Evolutionary conservation across 495 filamentous ascomycete species (phyloP), one percentile per base, ranked within the genome.

Genomic region (Hypoxylon subgilvum): DNA sequence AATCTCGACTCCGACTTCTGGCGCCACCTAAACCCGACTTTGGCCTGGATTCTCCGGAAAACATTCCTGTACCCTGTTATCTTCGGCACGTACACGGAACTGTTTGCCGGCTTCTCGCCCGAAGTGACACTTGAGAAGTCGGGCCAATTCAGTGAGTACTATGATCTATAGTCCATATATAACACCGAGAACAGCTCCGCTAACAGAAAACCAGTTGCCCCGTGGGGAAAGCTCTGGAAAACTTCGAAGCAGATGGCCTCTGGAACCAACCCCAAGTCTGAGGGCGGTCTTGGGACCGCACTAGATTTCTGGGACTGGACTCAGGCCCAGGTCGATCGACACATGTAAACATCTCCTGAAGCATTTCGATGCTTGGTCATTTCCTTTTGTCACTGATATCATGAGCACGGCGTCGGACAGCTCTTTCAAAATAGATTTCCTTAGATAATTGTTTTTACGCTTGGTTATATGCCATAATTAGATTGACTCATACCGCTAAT

Each of bases 21-120:
- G 45, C 58, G 58, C 9, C 23, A 18, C 0, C 46, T 47, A 25
- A 39, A 49, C 4, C 27, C 43, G 1, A 1, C 59, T n/a, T 19
- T 35, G 25, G 19, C 14, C 4, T 57, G 35, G 23, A 6, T 57
- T 9, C 46, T 62, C 1, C 46, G 40, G 9, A 66, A 32, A 44
- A 10, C n/a, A 7, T 4, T 65, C 9, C 30, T 58, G 6, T 66
- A 55, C 19, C 51, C 56, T 3, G 25, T 67, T 14, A 46, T 70
- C 6, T 69, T 71, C 32, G 78, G 77, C 8, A 71, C 76, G 0
- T 79, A 78, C 43, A 76, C 76, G 3, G 68, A 72, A 36, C 62
- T 80, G 5, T 81, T 66, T 35, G 72, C 75, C 1, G 74, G 65
- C 0, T 63, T 77, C 34, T 74, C 73, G 6, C 67, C 72, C 2